Base-by-base conservation (phyloP, 768 basidiomycete species). In the Porphyrellus cyaneotinctus region DNA sequence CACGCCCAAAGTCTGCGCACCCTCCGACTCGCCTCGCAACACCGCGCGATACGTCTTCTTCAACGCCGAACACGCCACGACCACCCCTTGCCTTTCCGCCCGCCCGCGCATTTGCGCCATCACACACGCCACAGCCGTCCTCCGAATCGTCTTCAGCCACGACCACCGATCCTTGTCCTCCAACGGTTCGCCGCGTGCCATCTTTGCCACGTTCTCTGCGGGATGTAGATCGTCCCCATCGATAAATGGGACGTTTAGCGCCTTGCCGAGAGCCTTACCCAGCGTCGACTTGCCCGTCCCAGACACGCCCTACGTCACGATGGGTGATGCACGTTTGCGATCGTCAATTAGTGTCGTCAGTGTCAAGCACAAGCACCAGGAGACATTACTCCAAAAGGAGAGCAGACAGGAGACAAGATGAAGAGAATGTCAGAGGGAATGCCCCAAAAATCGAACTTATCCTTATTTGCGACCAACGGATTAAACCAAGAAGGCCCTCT, bases 191-290 rank as follows among this genome's bases (percentile, higher is more conserved):
- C 92, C 92, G 2, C 72, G 64, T 6, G 82, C 71, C 94, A 97
- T 97, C 78, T 97, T 98, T 26, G 80, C 84, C 37, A 95, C 80
- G 68, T 95, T 95, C 13, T 79, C 69, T 22, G 74, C 63, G 0
- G 94, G 88, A 65, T 97, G 95, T 26, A 97, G 76, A 56, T 88
- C 84, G 66, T 97, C 94, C 26, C 88, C 95, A 63, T 97, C 95
- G 53, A 92, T 73, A 72, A 88, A 95, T 1, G 91, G 85, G 54
- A 91, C 57, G n/a, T 67, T 69, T 43, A 91, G 75, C 24, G 74
- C 72, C 35, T 71, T 60, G 8, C 88, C 79, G n/a, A 95, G 72
- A 8, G 80, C 81, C 6, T 56, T 58, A 0, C 87, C 90, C 1
- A 93, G 74, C 20, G 85, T 88, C 26, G 82, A 80, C 64, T 88